Percentiles rank a stretch among this genome's conserved stretches.
Conservation (phyloP, 345 rosid genomes). For the Cochlearia excelsa region DNA sequence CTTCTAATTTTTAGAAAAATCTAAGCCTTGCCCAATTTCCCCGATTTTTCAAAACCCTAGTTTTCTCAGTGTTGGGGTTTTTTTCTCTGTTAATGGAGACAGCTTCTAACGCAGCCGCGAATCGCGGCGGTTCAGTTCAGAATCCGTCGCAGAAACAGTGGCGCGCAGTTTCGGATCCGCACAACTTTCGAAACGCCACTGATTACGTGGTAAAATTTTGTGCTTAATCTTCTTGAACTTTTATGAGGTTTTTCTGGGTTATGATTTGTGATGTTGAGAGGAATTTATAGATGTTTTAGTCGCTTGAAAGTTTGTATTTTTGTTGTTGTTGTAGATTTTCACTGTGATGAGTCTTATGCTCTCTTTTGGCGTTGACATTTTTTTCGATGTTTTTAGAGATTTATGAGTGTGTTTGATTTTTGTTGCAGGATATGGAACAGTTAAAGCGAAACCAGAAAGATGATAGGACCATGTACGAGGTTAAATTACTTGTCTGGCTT, state of each 20-base stretch:
- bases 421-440: constrained; percentile 57
- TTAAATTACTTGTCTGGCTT: constrained; percentile 30
- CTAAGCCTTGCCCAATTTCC: too few relatives aligned
- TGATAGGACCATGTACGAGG: constrained; percentile 87
- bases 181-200: constrained; percentile 48
- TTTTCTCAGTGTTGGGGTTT: too few relatives aligned
- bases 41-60: too few relatives aligned
- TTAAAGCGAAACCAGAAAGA: constrained; percentile 59
- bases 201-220: constrained; percentile 49
- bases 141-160: constrained; percentile 70
- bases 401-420: background rate
- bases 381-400: background rate
- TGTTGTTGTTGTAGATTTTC: background rate
- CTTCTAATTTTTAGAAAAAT: too few relatives aligned
- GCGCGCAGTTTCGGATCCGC: constrained; percentile 89
- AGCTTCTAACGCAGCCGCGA: too few relatives aligned
- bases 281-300: background rate
- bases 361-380: background rate
- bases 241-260: background rate
- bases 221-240: too few relatives aligned
- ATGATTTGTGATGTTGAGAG: background rate
- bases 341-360: background rate
- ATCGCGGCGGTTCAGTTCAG: background rate
- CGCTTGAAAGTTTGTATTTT: constrained; percentile 2
- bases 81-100: too few relatives aligned